Base-by-base conservation (phyloP, 2,329 filamentous ascomycete species). In the Metarhizium guizhouense region DNA sequence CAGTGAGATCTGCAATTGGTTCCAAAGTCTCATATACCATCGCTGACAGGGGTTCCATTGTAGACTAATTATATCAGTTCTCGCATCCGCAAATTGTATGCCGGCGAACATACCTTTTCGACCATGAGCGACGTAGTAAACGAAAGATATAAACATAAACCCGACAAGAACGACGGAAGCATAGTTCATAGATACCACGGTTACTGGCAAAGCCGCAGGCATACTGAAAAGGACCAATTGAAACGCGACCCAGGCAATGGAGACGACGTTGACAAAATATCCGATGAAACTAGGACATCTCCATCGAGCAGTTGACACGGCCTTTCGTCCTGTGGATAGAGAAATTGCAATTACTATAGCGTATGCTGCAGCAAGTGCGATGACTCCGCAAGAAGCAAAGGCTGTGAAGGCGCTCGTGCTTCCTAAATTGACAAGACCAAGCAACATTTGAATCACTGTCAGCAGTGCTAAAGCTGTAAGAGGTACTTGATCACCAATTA, bases 361-460 rank as follows among this genome's bases (percentile, higher is more conserved):
- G 11, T 43, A 43, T 18, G 40, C 40, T 16, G 40, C 40, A 16
- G 40, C 40, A 43, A 43, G 40, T 13, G 11, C 40, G 14, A 43
- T 43, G 14, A 43, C 40, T 16, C 40, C 40, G 40, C 40, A 43
- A 11, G 40, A 43, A 43, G 40, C 40, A 43, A 43, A 43, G 14
- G 40, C 40, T 43, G 40, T 43, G 14, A 43, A 43, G 40, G 40
- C 40, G 40, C 40, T 43, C n/a, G 40, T 43, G 40, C 40, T 38
- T 38, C 80, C 81, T 34, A 83, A 77, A 63, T 82, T 81, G 64
- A 83, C 79, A 30, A 82, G 65, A 7, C 78, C 80, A 5, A 84
- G 75, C 14, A 78, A 62, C 60, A 82, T 73, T 66, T 83, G 47
- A 83, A 72, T 62, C 13, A 43, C 40, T 6, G 76, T 76, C 66